Percentiles rank a stretch among this genome's conserved stretches.
Conservation (phyloP, 192 early-diverging fungal species). For the Coemansia sp. region DNA sequence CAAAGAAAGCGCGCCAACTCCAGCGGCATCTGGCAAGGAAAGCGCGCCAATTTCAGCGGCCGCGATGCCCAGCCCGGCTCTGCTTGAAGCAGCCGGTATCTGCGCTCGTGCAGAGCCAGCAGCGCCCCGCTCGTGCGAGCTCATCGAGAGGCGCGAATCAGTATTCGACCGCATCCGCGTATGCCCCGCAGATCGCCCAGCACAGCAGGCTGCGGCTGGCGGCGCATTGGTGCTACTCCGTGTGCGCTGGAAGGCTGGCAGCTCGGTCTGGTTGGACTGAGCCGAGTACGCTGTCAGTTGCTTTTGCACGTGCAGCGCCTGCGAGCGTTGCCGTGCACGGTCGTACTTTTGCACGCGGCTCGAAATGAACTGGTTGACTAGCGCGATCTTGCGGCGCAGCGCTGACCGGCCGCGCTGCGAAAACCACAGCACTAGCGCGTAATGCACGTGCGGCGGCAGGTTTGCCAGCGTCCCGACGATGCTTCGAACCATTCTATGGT, state of each 20-base stretch:
- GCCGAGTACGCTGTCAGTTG: constrained; percentile 42
- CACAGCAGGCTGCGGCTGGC: neutral
- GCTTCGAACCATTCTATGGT: constrained; percentile 83
- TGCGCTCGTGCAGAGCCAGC: too few relatives aligned
- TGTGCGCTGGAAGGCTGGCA: constrained; percentile 45
- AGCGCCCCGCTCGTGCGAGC: constrained; percentile 19
- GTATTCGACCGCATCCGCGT: constrained; percentile 48
- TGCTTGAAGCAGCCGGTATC: neutral
- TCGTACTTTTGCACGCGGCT: constrained; percentile 75
- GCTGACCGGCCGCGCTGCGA: constrained; percentile 60
- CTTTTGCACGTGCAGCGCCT: neutral
- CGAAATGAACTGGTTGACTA: constrained; percentile 86
- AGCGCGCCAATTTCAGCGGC: too few relatives aligned
- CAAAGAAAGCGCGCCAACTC: too few relatives aligned
- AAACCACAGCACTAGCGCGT: constrained; percentile 85
- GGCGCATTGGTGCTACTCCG: constrained; percentile 30
- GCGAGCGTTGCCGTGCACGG: constrained; percentile 20
- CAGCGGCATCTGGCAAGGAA: too few relatives aligned
- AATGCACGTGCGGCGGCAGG: constrained; percentile 83
- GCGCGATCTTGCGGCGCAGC: constrained; percentile 73
- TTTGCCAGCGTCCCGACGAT: constrained; percentile 81
- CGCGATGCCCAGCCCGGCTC: neutral
- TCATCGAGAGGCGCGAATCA: constrained; percentile 39
- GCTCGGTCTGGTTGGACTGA: constrained; percentile 37
- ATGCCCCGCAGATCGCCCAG: constrained; percentile 9